phyloP scores from a whole-genome alignment of 768 basidiomycete genomes.

The Rhizopogon vesiculosus region DNA sequence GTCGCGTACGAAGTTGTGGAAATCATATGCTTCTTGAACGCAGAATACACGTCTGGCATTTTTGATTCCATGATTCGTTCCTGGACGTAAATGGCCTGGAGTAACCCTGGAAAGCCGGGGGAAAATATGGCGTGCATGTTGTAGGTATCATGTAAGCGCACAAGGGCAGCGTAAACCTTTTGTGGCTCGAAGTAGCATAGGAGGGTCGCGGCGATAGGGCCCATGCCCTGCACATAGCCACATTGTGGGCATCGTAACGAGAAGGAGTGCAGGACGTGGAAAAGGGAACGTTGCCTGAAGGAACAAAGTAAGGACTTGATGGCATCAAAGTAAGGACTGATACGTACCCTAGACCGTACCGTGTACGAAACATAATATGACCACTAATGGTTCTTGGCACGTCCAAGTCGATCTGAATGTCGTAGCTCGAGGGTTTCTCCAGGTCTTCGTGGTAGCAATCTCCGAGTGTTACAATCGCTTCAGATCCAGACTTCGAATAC shows the following conservation, averaged over 20 bases:
- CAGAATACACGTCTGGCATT: constrained; percentile 86
- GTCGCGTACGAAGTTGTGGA: constrained; percentile 94
- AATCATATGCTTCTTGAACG: constrained; percentile 86
- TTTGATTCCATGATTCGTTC: constrained; percentile 82
- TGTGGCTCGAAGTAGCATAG: constrained; percentile 93
- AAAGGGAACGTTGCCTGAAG: constrained; percentile 84
- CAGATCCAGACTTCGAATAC: constrained; percentile 41
- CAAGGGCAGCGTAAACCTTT: constrained; percentile 77
- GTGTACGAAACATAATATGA: constrained; percentile 89
- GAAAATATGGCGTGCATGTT: constrained; percentile 84
- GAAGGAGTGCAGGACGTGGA: constrained; percentile 91
- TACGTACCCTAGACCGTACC: constrained; percentile 93
- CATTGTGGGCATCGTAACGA: constrained; percentile 81
- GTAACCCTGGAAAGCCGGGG: constrained; percentile 92
- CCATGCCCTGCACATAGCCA: constrained; percentile 99
- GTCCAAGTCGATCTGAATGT: constrained; percentile 97
- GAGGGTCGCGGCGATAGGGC: constrained; percentile 91
- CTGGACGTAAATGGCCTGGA: constrained; percentile 95
- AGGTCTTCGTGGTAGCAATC: constrained; percentile 56
- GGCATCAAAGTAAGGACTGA: neutral
- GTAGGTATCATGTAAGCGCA: constrained; percentile 87
- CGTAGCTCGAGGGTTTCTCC: constrained; percentile 82
- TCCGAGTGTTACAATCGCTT: constrained; percentile 40
- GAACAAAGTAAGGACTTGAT: neutral
- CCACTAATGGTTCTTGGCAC: constrained; percentile 95